phyloP scores from a whole-genome alignment of 73 alveolate genomes.

The Uronychia binucleata region DNA sequence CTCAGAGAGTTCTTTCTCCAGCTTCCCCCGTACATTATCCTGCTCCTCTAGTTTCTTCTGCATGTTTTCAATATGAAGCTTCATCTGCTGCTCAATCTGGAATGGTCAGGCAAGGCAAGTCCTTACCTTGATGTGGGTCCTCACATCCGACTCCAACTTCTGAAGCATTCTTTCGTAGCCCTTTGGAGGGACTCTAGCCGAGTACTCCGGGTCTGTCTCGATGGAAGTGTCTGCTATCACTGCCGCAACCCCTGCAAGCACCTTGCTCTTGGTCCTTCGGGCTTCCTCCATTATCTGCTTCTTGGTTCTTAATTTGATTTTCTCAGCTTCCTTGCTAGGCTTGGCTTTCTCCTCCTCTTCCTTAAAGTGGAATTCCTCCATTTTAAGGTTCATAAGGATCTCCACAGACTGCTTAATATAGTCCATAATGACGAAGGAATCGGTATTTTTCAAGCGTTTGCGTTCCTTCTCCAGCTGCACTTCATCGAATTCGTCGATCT shows the following conservation, averaged over 20 bases:
- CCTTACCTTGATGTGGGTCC: constrained; percentile 33
- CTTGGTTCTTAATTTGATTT: neutral
- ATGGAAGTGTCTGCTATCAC: neutral
- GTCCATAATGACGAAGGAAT: constrained; percentile 23
- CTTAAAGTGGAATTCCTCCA: constrained; percentile 7
- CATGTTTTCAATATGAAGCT: constrained; percentile 16
- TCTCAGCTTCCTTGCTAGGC: neutral
- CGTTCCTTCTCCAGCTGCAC: constrained; percentile 2
- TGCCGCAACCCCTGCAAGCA: neutral
- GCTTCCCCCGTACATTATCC: constrained; percentile 14
- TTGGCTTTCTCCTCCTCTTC: neutral
- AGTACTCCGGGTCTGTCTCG: neutral
- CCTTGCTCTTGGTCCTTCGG: neutral
- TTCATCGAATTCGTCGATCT: constrained; percentile 32
- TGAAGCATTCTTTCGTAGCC: constrained; percentile 14
- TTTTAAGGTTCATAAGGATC: constrained; percentile 37
- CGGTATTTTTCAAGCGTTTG: constrained; percentile 2
- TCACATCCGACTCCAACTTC: constrained; percentile 18
- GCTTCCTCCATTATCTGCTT: neutral
- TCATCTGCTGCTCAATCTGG: constrained; percentile 27
- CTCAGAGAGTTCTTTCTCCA: neutral
- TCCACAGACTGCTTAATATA: constrained; percentile 26
- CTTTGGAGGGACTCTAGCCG: neutral
- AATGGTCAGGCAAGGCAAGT: neutral
- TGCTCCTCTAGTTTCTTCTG: constrained; percentile 30